Evolutionary conservation across 2,329 filamentous ascomycete species (phyloP).

Genomic region (Leptographium wingfieldii): DNA sequence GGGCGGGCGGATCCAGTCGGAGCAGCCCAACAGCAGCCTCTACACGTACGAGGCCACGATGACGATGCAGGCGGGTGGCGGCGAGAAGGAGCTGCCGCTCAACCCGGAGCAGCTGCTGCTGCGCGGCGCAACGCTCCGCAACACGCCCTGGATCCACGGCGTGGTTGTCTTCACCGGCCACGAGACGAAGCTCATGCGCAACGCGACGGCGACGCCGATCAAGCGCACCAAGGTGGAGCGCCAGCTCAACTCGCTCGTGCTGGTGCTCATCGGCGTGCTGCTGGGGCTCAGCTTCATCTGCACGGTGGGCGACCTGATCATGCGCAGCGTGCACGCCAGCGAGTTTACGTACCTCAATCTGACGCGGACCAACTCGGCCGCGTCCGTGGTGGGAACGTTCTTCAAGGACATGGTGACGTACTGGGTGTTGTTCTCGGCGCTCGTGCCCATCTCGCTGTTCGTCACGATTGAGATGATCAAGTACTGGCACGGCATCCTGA

Average conservation of each 20-base stretch:
- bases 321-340: conserved; percentile 49
- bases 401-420: conserved; percentile 94
- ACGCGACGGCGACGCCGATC: conserved; percentile 92
- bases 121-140: conserved; percentile 83
- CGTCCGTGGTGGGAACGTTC: conserved; percentile 59
- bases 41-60: conserved; percentile 97
- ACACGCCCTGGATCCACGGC: conserved; percentile 94
- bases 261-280: conserved; percentile 78
- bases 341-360: conserved; percentile 65
- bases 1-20: conserved; percentile 76
- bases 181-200: conserved; percentile 97
- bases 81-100: conserved; percentile 82
- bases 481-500: conserved; percentile 94
- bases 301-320: conserved; percentile 80
- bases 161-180: conserved; percentile 95
- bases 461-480: conserved; percentile 97
- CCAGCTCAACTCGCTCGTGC: conserved; percentile 84
- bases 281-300: conserved; percentile 76
- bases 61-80: conserved; percentile 79
- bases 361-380: conserved; percentile 41
- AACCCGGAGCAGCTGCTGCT: conserved; percentile 88
- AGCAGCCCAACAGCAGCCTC: conserved; percentile 95
- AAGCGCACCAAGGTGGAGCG: conserved; percentile 94
- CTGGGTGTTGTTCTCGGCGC: conserved; percentile 92
- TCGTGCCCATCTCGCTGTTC: conserved; percentile 95